Conservation (phyloP, 1,284 basidiomycete species). For the Heliocybe sulcata region DNA sequence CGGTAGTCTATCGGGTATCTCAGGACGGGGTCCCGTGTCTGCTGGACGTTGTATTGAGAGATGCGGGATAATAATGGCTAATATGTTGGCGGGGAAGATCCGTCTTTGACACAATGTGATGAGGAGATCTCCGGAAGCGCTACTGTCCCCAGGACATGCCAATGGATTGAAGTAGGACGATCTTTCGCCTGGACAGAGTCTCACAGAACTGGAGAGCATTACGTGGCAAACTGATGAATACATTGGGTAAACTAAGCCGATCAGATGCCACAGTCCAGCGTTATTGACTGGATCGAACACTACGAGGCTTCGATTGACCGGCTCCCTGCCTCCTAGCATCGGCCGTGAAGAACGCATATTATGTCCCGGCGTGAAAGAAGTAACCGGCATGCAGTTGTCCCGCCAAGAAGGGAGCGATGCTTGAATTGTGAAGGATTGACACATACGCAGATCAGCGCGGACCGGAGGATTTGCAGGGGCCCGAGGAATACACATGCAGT, state of each 20-base stretch:
- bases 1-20: background rate
- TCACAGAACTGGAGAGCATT: background rate
- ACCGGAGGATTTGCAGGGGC: background rate
- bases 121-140: background rate
- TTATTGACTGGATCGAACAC: too few species aligned
- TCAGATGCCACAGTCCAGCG: too few species aligned
- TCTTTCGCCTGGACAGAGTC: background rate
- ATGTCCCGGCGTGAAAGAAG: too few species aligned
- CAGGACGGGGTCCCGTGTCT: background rate
- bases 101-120: background rate
- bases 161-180: background rate
- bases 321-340: too few species aligned
- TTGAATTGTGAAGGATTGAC: background rate
- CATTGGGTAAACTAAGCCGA: too few species aligned
- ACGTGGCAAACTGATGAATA: too few species aligned
- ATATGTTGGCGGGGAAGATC: background rate
- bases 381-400: too few species aligned
- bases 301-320: too few species aligned
- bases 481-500: background rate
- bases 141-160: too few species aligned
- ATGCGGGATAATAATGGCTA: background rate
- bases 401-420: too few species aligned
- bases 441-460: background rate
- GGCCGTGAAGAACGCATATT: too few species aligned
- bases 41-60: background rate